Evolutionary conservation across 495 filamentous ascomycete genomes (phyloP).

Genomic region (Lophiotrema nucula): DNA sequence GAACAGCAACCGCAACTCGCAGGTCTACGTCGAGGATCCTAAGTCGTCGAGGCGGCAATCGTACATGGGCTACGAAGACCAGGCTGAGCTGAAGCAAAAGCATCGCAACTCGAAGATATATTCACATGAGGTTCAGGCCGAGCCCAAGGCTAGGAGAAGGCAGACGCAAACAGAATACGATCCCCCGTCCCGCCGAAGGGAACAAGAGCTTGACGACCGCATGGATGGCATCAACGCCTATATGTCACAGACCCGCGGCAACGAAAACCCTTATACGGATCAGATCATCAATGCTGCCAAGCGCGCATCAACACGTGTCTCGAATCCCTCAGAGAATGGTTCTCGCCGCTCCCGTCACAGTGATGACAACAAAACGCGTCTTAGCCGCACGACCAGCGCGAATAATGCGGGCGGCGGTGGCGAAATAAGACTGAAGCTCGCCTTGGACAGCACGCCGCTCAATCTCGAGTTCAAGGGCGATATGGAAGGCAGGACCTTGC

Average conservation of each 20-base stretch:
- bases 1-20: background rate
- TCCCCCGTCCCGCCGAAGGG: constrained; percentile 15
- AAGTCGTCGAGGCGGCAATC: constrained; percentile 17
- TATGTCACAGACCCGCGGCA: constrained; percentile 21
- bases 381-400: constrained; percentile 23
- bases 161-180: background rate
- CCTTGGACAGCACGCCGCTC: constrained; percentile 16
- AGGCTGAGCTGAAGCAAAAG: constrained; percentile 5
- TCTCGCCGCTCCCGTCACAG: constrained; percentile 13
- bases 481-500: constrained; percentile 28
- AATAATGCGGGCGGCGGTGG: constrained; percentile 19
- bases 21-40: constrained; percentile 16
- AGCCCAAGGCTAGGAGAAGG: background rate
- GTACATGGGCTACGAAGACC: background rate
- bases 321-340: constrained; percentile 19
- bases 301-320: constrained; percentile 12
- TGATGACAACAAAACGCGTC: constrained; percentile 21
- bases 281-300: constrained; percentile 24
- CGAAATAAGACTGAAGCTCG: constrained; percentile 27
- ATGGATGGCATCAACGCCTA: constrained; percentile 18
- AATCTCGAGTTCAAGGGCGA: constrained; percentile 29
- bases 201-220: background rate
- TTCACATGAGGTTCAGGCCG: background rate
- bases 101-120: constrained; percentile 3
- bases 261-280: constrained; percentile 11